Percentiles rank a stretch among this genome's conserved stretches.
These are phyloP conservation scores for Sordaria brevicollis DNA, from an alignment of 495 filamentous ascomycete genomes.

Conservation along the genomic window DNA sequence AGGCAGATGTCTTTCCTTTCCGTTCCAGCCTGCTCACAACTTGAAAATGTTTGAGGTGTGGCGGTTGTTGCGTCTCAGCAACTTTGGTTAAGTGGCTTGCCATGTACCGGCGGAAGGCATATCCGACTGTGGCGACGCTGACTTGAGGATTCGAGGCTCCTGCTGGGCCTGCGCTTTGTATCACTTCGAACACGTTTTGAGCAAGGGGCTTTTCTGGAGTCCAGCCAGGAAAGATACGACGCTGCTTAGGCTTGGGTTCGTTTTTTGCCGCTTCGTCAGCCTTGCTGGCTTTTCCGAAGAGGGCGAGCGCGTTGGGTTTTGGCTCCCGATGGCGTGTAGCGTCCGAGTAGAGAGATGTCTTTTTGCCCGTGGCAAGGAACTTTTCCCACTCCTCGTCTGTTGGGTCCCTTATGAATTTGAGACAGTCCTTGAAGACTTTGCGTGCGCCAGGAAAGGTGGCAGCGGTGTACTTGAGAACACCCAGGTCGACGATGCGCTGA, in stretches of 20 bases:
- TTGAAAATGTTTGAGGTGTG: slow-evolving; percentile 33
- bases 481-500: slow-evolving; percentile 58
- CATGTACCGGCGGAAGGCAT: slow-evolving; percentile 33
- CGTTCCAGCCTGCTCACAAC: slow-evolving; percentile 31
- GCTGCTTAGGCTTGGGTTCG: slow-evolving; percentile 10
- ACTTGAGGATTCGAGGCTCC: slow-evolving; percentile 36
- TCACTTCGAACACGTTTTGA: slow-evolving; percentile 33
- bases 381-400: slow-evolving; percentile 51
- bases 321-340: slow-evolving; percentile 18
- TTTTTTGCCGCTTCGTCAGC: slow-evolving; percentile 1
- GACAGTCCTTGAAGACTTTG: slow-evolving; percentile 47
- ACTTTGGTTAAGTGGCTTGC: slow-evolving; percentile 29
- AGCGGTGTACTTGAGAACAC: slow-evolving; percentile 56
- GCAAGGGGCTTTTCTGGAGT: slow-evolving; percentile 33
- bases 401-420: slow-evolving; percentile 68
- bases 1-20: slow-evolving; percentile 33
- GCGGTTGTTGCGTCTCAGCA: slow-evolving; percentile 32
- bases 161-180: slow-evolving; percentile 26
- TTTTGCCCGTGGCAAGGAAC: slow-evolving; percentile 34
- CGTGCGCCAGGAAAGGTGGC: slow-evolving; percentile 39
- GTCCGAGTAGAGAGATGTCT: slow-evolving; percentile 24
- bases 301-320: slow-evolving; percentile 20
- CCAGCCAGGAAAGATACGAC: slow-evolving; percentile 27
- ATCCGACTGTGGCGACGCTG: slow-evolving; percentile 31
- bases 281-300: slow-evolving; percentile 12